Base-by-base conservation (phyloP, 805 yeast genomes). In the Wickerhamomyces queroliae region DNA sequence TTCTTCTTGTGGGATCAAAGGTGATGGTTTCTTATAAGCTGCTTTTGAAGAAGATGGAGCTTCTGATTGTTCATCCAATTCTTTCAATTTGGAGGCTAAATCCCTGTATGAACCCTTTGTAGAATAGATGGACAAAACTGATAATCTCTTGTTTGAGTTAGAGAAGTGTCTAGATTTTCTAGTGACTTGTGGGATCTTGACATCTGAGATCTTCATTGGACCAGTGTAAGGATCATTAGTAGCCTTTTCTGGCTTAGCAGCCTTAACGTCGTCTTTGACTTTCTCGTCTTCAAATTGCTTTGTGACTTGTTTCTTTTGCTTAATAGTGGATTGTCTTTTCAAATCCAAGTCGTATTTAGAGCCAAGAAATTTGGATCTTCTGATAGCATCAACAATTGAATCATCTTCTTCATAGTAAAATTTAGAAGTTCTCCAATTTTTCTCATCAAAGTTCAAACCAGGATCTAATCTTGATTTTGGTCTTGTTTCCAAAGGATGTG, bases 51-150 rank as follows among this genome's bases (percentile, higher is more conserved):
- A 41, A 24, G 40, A 37, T 23, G 40, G 51, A 25, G 22, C 25
- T 3, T 39, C 38, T 43, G 21, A 38, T 7, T 43, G 32, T n/a
- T 37, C 41, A 12, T 40, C 47, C 16, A 47, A 24, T 16, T 49
- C 56, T 32, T 61, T 65, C 42, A 73, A 44, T 30, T 66, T 64
- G 16, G 67, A 62, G 16, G 72, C 74, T 52, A 82, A 65, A 52
- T 83, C 80, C 29, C 72, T 73, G 47, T 73, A 80, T 1, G 87
- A 79, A 34, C 72, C 76, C 45, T 73, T 78, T 3, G 89, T 77
- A 1, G 90, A 82, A 50, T 80, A 80, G 59, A 81, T 64, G 1
- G 89, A 80, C 31, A 83, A 58, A n/a, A 83, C 83, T 24, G 87
- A 79, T 39, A 81, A 64, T 53, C 93, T 72, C 59, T 79, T 83